Conservation (phyloP, 441 rosid species). For the Erysimum pusillum region DNA sequence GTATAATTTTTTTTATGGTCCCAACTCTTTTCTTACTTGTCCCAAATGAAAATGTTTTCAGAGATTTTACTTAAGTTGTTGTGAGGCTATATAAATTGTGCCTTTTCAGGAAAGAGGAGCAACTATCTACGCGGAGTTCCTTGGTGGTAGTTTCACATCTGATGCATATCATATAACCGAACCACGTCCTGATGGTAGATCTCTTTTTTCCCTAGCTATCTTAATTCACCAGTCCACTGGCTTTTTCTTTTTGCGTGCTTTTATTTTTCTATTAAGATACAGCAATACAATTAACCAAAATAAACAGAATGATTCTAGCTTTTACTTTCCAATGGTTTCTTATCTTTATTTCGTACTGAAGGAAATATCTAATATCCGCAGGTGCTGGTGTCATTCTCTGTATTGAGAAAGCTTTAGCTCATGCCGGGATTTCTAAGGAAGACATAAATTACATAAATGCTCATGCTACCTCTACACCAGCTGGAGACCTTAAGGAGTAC, state of each 20-base stretch:
- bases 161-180: constrained; percentile 99
- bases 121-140: constrained; percentile 88
- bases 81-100: too few relatives aligned
- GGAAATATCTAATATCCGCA: constrained; percentile 42
- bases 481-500: constrained; percentile 91
- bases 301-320: too few relatives aligned
- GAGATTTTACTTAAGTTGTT: too few relatives aligned
- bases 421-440: constrained; percentile 78
- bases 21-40: too few relatives aligned
- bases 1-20: constrained; percentile 18
- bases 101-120: constrained; percentile 94
- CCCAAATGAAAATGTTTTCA: too few relatives aligned
- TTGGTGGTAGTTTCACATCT: constrained; percentile 95
- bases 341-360: too few relatives aligned
- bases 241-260: too few relatives aligned
- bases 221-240: too few relatives aligned
- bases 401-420: constrained; percentile 86
- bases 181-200: constrained; percentile 97
- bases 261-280: too few relatives aligned
- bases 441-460: constrained; percentile 93
- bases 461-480: constrained; percentile 93
- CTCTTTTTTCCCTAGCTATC: too few relatives aligned
- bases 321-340: too few relatives aligned
- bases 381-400: constrained; percentile 84
- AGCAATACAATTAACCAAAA: too few relatives aligned